Base-by-base conservation (phyloP, 1,139 yeast species). In the Kodamaea sp. region DNA sequence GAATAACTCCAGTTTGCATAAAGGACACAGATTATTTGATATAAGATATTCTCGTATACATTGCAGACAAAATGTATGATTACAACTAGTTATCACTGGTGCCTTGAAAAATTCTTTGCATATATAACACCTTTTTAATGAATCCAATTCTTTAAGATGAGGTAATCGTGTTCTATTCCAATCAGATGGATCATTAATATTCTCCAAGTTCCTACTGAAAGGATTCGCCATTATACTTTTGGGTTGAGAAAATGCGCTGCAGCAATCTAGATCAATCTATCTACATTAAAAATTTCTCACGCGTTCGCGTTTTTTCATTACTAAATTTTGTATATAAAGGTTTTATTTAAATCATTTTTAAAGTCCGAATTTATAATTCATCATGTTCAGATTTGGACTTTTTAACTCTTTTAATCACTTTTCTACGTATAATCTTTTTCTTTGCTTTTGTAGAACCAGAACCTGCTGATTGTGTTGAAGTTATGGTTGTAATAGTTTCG, bases 11-110 rank as follows among this genome's bases (percentile, higher is more conserved):
- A 75, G 67, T 29, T 84, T 74, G 59, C 98, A 92, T 37, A 86
- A 63, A 0, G 97, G 97, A 56, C 97, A 92, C 41, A 74, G 65
- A 29, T 75, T 73, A 28, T 77, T 78, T 32, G 63, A 64, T 22
- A 79, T 67, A 34, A 90, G 62, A 45, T 83, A 79, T 46, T 84
- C 78, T 44, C 97, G 72, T 28, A 92, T 86, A 58, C 98, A 92
- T 20, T 83, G 73, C 1, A 96, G 88, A 58, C 98, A 92, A 57
- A 89, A 92, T 0, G 94, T 83, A 57, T 92, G 97, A 35, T 86
- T 84, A 63, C 97, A 90, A 6, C 83, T 74, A 1, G 97, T 86
- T 32, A 85, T 66, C 39, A 88, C 89, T 1, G 98, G 97, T 0
- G 94, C 90, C 33, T 65, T 72, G 44, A 86, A 68, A 47, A 84